Conservation (phyloP, 164 flowering plant species). For the Paratinospora sagittata region DNA sequence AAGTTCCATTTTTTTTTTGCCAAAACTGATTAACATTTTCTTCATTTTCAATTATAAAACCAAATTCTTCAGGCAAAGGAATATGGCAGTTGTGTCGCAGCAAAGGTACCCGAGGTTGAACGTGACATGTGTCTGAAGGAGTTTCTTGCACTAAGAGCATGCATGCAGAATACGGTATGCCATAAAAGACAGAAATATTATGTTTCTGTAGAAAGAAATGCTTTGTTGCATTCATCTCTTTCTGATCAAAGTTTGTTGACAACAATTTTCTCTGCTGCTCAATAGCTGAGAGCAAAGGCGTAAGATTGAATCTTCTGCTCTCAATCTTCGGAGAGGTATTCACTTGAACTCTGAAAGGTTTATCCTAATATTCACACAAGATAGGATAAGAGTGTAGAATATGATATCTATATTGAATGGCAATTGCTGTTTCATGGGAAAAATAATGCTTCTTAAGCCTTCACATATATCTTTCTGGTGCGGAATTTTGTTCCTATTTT, state of each 20-base stretch:
- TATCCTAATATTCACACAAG: no score
- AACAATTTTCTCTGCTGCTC: no score
- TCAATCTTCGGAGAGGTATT: background rate
- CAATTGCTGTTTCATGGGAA: no score
- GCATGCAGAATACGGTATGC: slow-evolving; percentile 81
- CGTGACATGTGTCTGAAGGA: slow-evolving; percentile 89
- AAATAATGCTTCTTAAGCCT: background rate
- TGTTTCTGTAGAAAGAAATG: background rate
- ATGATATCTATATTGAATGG: no score
- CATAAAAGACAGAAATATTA: background rate
- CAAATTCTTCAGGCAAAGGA: slow-evolving; percentile 57
- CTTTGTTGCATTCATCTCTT: background rate
- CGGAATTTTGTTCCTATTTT: background rate
- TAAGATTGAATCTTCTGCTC: slow-evolving; percentile 2
- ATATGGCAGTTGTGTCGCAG: slow-evolving; percentile 81
- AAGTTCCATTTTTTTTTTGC: background rate
- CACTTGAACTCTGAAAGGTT: background rate
- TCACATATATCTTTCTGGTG: background rate
- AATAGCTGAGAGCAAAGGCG: slow-evolving; percentile 29
- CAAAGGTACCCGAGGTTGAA: slow-evolving; percentile 82
- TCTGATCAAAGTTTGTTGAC: background rate
- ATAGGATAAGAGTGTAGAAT: no score
- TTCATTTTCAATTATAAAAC: background rate
- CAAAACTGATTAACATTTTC: background rate
- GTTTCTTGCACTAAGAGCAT: slow-evolving; percentile 63